Evolutionary conservation across 371 early-diverging fungal genomes (phyloP), one percentile per base, ranked within the genome.

Genomic region (Mucor saturninus): DNA sequence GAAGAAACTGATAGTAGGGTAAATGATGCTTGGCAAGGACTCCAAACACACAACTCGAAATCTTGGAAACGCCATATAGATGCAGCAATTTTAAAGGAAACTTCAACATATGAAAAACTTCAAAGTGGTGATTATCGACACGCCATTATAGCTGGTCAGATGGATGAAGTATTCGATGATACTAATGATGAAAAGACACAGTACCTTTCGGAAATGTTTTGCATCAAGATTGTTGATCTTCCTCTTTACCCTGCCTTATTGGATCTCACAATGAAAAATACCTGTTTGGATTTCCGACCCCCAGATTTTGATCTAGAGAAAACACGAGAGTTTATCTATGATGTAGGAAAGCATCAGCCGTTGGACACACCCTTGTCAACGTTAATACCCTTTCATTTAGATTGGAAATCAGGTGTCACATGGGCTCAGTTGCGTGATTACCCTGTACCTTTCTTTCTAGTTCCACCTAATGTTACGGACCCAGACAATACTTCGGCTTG

Each of bases 401-500:
- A 64, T 6, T 65, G 83, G 61, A 62, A 61, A 4, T 62, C 86
- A 0, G 78, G 76, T 2, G 77, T 80, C 37, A 71, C 83, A 5
- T 62, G 68, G 60, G 66, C 82, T 0, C 83, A 81, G 43, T 64
- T 91, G 13, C 76, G 90, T 15, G 90, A 91, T 62, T 88, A 84
- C 64, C 81, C 83, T 0, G 15, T 78, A 3, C 87, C 90, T 0
- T 61, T 88, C 3, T 29, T 88, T 0, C 59, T 80, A 38, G 73
- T 91, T 9, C 87, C 90, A 2, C 67, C 75, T 4, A 51, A 38
- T 2, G 52, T 21, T 21, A 46, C 61, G 1, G 54, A 66, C 13
- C 30, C 30, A 6, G 45, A 64, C 5, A 30, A 13, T n/a, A 28
- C 38, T 2, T 54, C 30, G 14, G 55, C 72, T 5, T 81, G 81